Evolutionary conservation across 257 asterid genomes (phyloP), one percentile per base, ranked within the genome.

Genomic region (Solanum piurae): DNA sequence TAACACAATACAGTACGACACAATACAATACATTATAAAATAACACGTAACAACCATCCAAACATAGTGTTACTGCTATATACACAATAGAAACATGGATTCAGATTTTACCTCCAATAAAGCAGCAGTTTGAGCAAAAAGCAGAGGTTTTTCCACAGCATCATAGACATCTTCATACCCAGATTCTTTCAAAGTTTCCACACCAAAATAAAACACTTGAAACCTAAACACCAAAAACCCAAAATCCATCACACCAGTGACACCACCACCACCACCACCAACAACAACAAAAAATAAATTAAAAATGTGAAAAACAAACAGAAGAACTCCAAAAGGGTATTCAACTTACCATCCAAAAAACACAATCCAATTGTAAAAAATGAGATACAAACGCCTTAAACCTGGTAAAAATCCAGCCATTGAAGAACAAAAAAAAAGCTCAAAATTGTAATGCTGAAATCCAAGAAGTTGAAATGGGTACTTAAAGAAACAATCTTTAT

Each of bases 91-190:
- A 58, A 7, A 20, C 66, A 58, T 20, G 66, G 25, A 0, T 7
- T 58, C 2, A 58, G 66, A 58, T 58, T 2, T 58, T 58, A 58
- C 66, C 66, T 58, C 66, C 0, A 20, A 58, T 21, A 94, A 72
- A 13, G 99, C 98, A 89, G 98, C 96, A 74, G 98, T 91, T 87
- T 95, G 99, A 27, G 98, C 96, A 86, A 92, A 92, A 89, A 93
- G 88, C 46, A 97, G 93, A 85, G 98, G 98, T 88, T 91, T 95
- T 80, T 94, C 94, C 37, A 95, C 93, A 86, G 98, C 95, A 52
- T 93, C 89, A 91, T 95, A 97, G 66, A 97, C 98, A 90, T 94
- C 87, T 40, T 20, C 66, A 58, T 58, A 58, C 66, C 66, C 66
- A 58, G 5, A 3, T 3, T 93, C 88, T 11, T 4, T 85, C 84